Base-by-base conservation (phyloP, 2,329 filamentous ascomycete species). In the Arthroderma sp. region DNA sequence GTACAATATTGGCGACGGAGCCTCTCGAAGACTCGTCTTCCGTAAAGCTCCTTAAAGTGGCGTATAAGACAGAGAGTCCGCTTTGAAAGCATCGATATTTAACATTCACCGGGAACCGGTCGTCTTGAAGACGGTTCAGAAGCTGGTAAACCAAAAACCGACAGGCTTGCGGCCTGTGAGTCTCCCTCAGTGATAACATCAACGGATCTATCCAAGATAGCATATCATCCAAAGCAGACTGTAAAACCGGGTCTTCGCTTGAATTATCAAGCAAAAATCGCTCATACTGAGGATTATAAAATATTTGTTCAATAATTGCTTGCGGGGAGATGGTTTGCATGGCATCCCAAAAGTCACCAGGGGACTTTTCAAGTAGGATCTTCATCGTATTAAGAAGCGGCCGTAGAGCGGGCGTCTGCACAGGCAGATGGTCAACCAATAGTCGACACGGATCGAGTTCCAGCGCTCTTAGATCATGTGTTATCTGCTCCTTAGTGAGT, bases 341-440 rank as follows among this genome's bases (percentile, higher is more conserved):
- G 1, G 86, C 81, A 54, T 86, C 82, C 89, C 89, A 95, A 54
- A 95, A 91, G 38, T 84, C 83, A 44, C 75, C 75, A 0, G 86
- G 75, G 0, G 85, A 82, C 54, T 84, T 87, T 51, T 80, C 75
- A 43, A 95, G 69, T 10, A 95, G 72, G 8, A 70, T 70, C 38
- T 76, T 77, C 49, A 94, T 74, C 1, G 81, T 78, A 45, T 79
- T 77, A 38, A 94, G 71, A 10, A 91, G 70, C 47, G 80, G 73
- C 8, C 79, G 70, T 47, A 94, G 70, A 22, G 83, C 76, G 2
- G 69, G 52, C 73, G 74, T 55, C 72, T 72, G 55, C 74, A 72
- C 55, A 70, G 74, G 58, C 72, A 94, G 59, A 77, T 82, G 71
- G 63, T 86, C 61, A 64, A 85, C 65, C 9, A 73, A 70, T 11